Base-by-base conservation (phyloP, 2,329 filamentous ascomycete genomes). In the Aureobasidium musti region DNA sequence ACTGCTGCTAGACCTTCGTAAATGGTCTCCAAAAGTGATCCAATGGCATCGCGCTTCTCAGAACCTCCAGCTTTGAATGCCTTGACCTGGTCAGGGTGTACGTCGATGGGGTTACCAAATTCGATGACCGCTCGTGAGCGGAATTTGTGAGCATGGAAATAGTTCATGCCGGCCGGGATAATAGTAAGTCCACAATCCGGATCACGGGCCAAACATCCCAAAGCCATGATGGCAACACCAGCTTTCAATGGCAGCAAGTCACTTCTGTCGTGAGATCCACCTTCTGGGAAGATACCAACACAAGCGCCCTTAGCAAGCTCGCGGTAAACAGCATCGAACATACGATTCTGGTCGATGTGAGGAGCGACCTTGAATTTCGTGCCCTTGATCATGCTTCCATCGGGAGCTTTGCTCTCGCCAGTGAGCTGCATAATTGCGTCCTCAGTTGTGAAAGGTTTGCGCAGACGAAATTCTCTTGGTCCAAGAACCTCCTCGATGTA, bases 81-180 rank as follows among this genome's bases (percentile, higher is more conserved):
- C 69, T 93, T 85, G 5, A 97, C 91, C 41, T 97, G 81, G 73
- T 96, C 90, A 23, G 82, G 82, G 1, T 92, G 90, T 11, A 98
- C 88, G 70, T 96, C 90, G 69, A 98, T 89, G 0, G 95, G 92
- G 33, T 87, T 89, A 13, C 95, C 95, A 73, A 98, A 99, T 75
- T 99, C 95, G 68, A 98, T 88, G 6, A 99, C 94, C 43, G 94
- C 94, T 75, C 94, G 87, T 70, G 94, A 98, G 53, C 94, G 90
- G 79, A 99, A 99, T 78, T 98, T 99, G 83, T 99, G 94, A 0
- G 94, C 91, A 78, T 98, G 93, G 80, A 99, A 99, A 79, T 99
- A 99, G 79, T 99, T 99, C 94, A 99, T 97, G 73, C 94, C 94
- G 60, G 95, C 92, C 2, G 95, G 95, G 33, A 99, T 91, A 72